A percentile compares a stretch with the other conserved stretches of the same genome.
Conservation (phyloP, 805 yeast species). For the Candida glaebosa region DNA sequence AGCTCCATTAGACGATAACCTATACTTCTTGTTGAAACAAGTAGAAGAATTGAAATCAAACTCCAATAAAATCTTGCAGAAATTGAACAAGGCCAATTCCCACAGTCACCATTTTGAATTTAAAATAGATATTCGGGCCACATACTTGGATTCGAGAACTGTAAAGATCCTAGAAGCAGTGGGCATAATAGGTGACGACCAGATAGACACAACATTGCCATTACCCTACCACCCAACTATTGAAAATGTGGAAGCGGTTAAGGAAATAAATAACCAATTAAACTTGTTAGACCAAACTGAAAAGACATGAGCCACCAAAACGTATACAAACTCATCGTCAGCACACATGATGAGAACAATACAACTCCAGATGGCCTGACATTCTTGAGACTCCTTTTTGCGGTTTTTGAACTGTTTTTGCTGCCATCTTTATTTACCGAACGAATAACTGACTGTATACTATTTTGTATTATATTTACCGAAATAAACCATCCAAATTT, state of each 20-base stretch:
- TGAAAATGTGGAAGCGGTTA: not conserved
- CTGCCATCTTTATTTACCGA: too few species aligned
- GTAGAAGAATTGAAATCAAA: slow-evolving; percentile 35
- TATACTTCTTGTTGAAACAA: slow-evolving; percentile 43
- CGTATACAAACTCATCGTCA: too few species aligned
- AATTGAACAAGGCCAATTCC: slow-evolving; percentile 22
- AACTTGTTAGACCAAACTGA: too few species aligned
- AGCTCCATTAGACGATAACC: slow-evolving; percentile 46
- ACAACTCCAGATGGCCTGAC: too few species aligned
- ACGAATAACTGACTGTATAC: too few species aligned
- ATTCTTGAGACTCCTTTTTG: too few species aligned
- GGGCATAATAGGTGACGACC: slow-evolving; percentile 14
- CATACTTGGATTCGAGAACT: slow-evolving; percentile 38
- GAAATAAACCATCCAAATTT: too few species aligned
- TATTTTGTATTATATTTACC: too few species aligned
- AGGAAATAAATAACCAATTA: not conserved
- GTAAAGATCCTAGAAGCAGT: slow-evolving; percentile 25
- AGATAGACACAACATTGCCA: not conserved
- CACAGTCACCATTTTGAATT: slow-evolving; percentile 22
- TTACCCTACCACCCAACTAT: not conserved
- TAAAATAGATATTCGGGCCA: slow-evolving; percentile 32
- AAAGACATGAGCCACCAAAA: too few species aligned
- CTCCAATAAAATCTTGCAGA: slow-evolving; percentile 21
- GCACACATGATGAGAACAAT: too few species aligned
- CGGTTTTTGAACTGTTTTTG: too few species aligned